Conservation (phyloP, 179 eudicot genomes). For the Beta macrorhiza region DNA sequence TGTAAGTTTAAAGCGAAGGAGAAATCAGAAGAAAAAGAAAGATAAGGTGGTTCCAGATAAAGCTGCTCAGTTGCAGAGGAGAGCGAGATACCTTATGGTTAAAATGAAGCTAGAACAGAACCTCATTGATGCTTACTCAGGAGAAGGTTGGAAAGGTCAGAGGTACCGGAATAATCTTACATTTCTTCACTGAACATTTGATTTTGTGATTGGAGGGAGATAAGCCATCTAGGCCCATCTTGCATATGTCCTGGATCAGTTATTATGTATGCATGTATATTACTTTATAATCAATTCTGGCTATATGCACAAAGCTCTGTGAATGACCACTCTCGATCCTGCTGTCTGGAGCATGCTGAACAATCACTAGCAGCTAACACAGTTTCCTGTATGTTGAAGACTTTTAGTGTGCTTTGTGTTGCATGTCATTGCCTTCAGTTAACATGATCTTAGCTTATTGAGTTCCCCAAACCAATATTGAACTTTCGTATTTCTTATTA, state of each 20-base stretch:
- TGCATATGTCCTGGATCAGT: slow-evolving; percentile 5
- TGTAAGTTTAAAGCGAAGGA: slow-evolving; percentile 40
- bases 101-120: slow-evolving; percentile 87
- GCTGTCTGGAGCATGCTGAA: not conserved
- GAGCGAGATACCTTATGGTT: slow-evolving; percentile 74
- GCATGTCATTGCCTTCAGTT: slow-evolving; percentile 5
- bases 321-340: not conserved
- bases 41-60: slow-evolving; percentile 56
- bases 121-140: slow-evolving; percentile 86
- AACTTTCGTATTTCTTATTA: not conserved
- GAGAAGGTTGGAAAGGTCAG: slow-evolving; percentile 99
- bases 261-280: not conserved
- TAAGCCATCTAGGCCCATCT: slow-evolving; percentile 3
- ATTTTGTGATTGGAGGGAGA: slow-evolving; percentile 8
- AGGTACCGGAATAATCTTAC: slow-evolving; percentile 49
- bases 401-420: slow-evolving; percentile 1
- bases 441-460: not conserved
- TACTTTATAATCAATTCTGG: not conserved
- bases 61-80: slow-evolving; percentile 63
- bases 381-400: not conserved
- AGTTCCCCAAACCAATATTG: not conserved
- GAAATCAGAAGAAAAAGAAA: slow-evolving; percentile 45
- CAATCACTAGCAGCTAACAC: not conserved
- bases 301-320: not conserved
- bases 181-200: slow-evolving; percentile 18